These are phyloP conservation scores for Trichoderma afroharzianum DNA, from an alignment of 2,329 filamentous ascomycete species.

Conservation along the genomic window DNA sequence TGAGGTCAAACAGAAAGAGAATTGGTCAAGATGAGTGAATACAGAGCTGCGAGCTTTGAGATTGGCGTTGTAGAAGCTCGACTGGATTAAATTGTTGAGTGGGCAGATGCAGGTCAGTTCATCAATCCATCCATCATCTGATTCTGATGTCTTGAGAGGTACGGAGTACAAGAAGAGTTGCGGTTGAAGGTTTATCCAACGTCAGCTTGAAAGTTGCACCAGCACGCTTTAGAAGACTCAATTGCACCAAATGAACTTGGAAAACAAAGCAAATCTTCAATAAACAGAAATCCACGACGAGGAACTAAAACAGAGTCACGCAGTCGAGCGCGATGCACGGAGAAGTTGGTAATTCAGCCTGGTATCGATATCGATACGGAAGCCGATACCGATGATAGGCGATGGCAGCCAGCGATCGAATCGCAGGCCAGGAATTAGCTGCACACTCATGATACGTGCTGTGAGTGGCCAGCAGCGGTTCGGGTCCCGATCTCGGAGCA, in stretches of 20 bases:
- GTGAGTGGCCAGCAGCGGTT: background rate
- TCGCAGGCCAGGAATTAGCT: background rate
- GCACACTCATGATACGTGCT: background rate
- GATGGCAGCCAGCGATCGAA: background rate
- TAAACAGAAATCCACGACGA: background rate
- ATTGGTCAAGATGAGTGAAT: background rate
- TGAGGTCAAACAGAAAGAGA: background rate
- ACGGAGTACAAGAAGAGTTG: background rate
- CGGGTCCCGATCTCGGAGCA: slow-evolving; percentile 3
- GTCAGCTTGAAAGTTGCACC: background rate
- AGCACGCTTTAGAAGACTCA: background rate
- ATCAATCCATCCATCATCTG: background rate
- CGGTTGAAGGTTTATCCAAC: background rate
- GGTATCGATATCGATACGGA: background rate
- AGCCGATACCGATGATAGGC: background rate
- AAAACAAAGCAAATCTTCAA: background rate
- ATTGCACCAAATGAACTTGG: background rate
- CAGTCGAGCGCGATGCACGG: background rate
- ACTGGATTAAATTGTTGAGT: background rate
- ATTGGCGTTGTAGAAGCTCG: background rate
- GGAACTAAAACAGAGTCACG: background rate
- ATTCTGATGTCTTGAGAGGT: background rate
- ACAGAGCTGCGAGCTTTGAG: background rate
- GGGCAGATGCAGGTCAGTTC: background rate
- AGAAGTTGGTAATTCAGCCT: background rate